phyloP scores from a whole-genome alignment of 2,329 filamentous ascomycete species.

The Fusarium chaquense region DNA sequence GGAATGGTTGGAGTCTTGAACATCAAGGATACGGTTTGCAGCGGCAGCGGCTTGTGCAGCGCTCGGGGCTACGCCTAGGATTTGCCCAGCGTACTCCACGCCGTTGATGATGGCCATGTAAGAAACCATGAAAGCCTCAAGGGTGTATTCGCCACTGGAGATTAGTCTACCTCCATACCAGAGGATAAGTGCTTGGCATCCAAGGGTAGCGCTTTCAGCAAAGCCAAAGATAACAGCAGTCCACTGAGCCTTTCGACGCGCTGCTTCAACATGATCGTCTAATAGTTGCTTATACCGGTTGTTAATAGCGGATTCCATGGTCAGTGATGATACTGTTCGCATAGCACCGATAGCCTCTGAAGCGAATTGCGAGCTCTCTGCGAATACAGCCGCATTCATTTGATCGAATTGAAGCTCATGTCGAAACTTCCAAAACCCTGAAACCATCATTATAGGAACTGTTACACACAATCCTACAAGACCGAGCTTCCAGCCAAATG shows the following conservation, averaged over 20 bases:
- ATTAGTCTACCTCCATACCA: conserved; percentile 75
- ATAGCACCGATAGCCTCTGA: conserved; percentile 80
- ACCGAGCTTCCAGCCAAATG: conserved; percentile 54
- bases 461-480: conserved; percentile 53
- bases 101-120: conserved; percentile 77
- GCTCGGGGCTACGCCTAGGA: conserved; percentile 74
- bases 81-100: conserved; percentile 57
- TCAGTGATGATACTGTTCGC: conserved; percentile 76
- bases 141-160: conserved; percentile 60
- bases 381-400: conserved; percentile 75
- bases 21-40: conserved; percentile 67
- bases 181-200: conserved; percentile 71
- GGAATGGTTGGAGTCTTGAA: conserved; percentile 10
- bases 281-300: conserved; percentile 71
- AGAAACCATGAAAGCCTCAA: conserved; percentile 64
- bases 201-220: conserved; percentile 74
- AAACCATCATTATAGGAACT: conserved; percentile 50
- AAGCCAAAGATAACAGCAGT: conserved; percentile 75
- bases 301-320: conserved; percentile 74
- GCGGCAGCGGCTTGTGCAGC: conserved; percentile 69
- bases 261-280: conserved; percentile 66
- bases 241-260: conserved; percentile 71
- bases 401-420: conserved; percentile 68
- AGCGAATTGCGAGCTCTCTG: conserved; percentile 79
- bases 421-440: conserved; percentile 55